Evolutionary conservation across 371 early-diverging fungal genomes (phyloP).

Genomic region (Rhizopus stolonifer): DNA sequence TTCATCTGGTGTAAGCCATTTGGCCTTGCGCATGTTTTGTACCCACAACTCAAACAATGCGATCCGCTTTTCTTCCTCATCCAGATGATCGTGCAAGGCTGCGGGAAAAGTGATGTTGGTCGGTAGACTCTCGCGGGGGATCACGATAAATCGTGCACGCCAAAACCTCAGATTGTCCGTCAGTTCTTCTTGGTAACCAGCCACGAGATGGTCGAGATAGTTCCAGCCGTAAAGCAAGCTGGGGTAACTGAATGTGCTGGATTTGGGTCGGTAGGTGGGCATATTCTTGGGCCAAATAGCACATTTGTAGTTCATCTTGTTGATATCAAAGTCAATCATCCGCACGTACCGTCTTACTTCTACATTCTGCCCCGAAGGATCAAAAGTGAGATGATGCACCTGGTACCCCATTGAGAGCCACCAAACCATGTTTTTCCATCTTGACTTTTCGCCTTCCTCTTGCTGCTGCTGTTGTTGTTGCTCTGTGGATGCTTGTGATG

Average conservation of each 20-base stretch:
- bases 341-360: slow-evolving; percentile 90
- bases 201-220: slow-evolving; percentile 82
- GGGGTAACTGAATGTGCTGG: slow-evolving; percentile 75
- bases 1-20: slow-evolving; percentile 51
- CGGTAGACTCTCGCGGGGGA: slow-evolving; percentile 77
- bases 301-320: slow-evolving; percentile 71
- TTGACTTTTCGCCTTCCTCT: slow-evolving; percentile 26
- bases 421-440: slow-evolving; percentile 55
- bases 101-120: slow-evolving; percentile 27
- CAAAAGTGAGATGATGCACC: slow-evolving; percentile 75
- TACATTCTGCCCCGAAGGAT: slow-evolving; percentile 71
- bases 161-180: slow-evolving; percentile 81
- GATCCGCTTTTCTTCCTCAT: slow-evolving; percentile 90
- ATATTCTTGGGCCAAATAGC: slow-evolving; percentile 85
- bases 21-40: slow-evolving; percentile 70
- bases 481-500: slow-evolving; percentile 3
- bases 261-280: slow-evolving; percentile 56
- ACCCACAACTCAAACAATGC: slow-evolving; percentile 84
- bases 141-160: slow-evolving; percentile 87
- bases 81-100: slow-evolving; percentile 56
- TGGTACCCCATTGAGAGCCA: slow-evolving; percentile 86
- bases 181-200: slow-evolving; percentile 84
- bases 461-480: slow-evolving; percentile 7
- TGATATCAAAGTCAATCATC: slow-evolving; percentile 58
- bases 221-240: slow-evolving; percentile 90